Percentiles rank a stretch among this genome's conserved stretches.
phyloP scores from a whole-genome alignment of 495 filamentous ascomycete genomes.

The Podospora sp. region DNA sequence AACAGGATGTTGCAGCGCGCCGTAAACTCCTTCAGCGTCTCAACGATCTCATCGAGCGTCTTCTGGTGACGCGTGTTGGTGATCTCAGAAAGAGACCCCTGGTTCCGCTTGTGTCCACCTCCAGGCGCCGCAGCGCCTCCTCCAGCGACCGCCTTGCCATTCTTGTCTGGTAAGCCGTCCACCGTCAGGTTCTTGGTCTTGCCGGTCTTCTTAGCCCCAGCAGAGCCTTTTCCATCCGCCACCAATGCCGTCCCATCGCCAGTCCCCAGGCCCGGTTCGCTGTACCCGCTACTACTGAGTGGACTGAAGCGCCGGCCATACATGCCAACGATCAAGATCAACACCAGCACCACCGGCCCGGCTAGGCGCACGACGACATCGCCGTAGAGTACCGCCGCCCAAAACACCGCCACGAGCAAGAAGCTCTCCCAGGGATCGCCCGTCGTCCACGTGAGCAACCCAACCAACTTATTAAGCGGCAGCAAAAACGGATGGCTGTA shows the following conservation, averaged over 20 bases:
- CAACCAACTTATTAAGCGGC: slow-evolving; percentile 78
- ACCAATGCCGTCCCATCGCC: slow-evolving; percentile 20
- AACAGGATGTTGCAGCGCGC: slow-evolving; percentile 87
- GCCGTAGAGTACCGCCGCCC: slow-evolving; percentile 82
- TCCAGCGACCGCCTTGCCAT: slow-evolving; percentile 43
- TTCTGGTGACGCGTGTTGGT: slow-evolving; percentile 68
- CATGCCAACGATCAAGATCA: slow-evolving; percentile 84
- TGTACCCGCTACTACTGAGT: slow-evolving; percentile 80
- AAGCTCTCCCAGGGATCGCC: slow-evolving; percentile 97
- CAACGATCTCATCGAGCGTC: slow-evolving; percentile 95
- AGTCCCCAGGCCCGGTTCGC: slow-evolving; percentile 43
- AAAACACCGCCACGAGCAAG: slow-evolving; percentile 79
- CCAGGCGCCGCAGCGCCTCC: slow-evolving; percentile 41
- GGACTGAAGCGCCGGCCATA: slow-evolving; percentile 88
- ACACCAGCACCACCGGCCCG: slow-evolving; percentile 80
- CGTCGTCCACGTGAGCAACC: slow-evolving; percentile 89
- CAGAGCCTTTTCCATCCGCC: slow-evolving; percentile 26
- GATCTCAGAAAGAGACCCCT: slow-evolving; percentile 56
- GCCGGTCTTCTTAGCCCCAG: slow-evolving; percentile 25
- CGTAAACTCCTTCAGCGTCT: slow-evolving; percentile 85
- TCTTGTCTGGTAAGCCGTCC: slow-evolving; percentile 49
- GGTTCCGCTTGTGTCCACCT: slow-evolving; percentile 50
- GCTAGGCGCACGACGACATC: slow-evolving; percentile 75
- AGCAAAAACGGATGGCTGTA: slow-evolving; percentile 93
- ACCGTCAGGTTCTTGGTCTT: slow-evolving; percentile 39